Percentiles rank a stretch among this genome's conserved stretches.
Evolutionary conservation across 2,329 filamentous ascomycete genomes (phyloP).

Genomic region (Hypoxylon sp.): DNA sequence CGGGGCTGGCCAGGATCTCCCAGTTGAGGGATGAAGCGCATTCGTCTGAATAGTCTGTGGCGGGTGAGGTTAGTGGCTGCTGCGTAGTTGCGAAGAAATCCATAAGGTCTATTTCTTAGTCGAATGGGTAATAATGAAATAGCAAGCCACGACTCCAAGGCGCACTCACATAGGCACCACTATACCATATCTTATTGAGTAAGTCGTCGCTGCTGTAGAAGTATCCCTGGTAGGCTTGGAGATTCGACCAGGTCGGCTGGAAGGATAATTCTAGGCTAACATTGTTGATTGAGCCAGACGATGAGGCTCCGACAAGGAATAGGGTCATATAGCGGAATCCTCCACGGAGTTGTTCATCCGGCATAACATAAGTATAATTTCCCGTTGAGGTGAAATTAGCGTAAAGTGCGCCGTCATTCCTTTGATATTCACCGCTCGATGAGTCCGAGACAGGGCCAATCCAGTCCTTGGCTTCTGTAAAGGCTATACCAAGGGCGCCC

Average conservation of each 20-base stretch:
- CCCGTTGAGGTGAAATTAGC: conserved; percentile 55
- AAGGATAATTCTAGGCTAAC: conserved; percentile 51
- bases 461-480: conserved; percentile 60
- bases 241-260: conserved; percentile 60
- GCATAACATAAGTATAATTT: conserved; percentile 57
- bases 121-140: background rate
- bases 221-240: conserved; percentile 67
- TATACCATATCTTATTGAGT: conserved; percentile 70
- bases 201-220: conserved; percentile 66
- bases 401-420: conserved; percentile 57
- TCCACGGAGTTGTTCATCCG: conserved; percentile 58
- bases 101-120: background rate
- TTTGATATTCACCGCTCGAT: conserved; percentile 56
- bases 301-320: conserved; percentile 54
- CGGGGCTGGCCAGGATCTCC: conserved; percentile 52
- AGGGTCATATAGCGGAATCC: conserved; percentile 62
- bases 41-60: conserved; percentile 60
- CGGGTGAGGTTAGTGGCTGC: conserved; percentile 10
- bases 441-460: conserved; percentile 60
- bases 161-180: conserved; percentile 61
- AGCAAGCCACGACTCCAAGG: background rate
- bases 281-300: conserved; percentile 46
- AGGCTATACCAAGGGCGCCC: conserved; percentile 59
- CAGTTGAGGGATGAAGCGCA: conserved; percentile 49
- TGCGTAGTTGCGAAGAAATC: background rate